Base-by-base conservation (phyloP, 805 yeast species). In the Schwanniomyces polymorphus region DNA sequence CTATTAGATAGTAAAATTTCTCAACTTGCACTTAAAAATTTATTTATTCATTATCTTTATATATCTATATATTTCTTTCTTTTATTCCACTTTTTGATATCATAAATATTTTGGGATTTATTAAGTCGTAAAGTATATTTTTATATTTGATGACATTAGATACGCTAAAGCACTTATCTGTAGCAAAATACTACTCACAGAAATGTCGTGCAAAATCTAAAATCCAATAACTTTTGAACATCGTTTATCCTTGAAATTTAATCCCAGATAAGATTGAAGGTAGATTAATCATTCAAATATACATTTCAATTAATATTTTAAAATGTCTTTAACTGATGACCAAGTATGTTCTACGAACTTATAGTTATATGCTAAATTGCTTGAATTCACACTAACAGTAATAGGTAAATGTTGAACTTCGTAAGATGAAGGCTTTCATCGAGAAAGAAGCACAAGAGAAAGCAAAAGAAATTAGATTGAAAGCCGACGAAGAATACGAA, bases 361-460 rank as follows among this genome's bases (percentile, higher is more conserved):
- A 21, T 21, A 21, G 23, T 4, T 21, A 21, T 21, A 5, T 21
- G 23, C 23, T 21, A 21, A 3, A 21, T 3, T 21, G 23, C 23
- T 18, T 18, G n/a, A 10, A 18, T 37, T 10, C 5, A 16, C 18
- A 37, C 25, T 23, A 37, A 37, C 27, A 8, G 4, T n/a, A 21
- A 2, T 47, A 91, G 91, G 98, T 92, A 58, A 91, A 87, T 64
- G 90, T 90, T 59, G 99, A 94, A 78, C 88, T 94, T 71, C 85
- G 85, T 68, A 94, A 94, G 79, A 94, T 94, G 97, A 96, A 92
- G 68, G 91, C 95, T 65, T 94, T 94, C 84, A 94, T 94, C 81
- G 89, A 87, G 75, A 94, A 92, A 81, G 99, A 94, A 76, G 99
- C 99, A 34, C 96, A 91, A 63, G 99, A 94, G 71, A 94, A 94